phyloP scores from a whole-genome alignment of 495 filamentous ascomycete genomes.

The Penicillium parvum region DNA sequence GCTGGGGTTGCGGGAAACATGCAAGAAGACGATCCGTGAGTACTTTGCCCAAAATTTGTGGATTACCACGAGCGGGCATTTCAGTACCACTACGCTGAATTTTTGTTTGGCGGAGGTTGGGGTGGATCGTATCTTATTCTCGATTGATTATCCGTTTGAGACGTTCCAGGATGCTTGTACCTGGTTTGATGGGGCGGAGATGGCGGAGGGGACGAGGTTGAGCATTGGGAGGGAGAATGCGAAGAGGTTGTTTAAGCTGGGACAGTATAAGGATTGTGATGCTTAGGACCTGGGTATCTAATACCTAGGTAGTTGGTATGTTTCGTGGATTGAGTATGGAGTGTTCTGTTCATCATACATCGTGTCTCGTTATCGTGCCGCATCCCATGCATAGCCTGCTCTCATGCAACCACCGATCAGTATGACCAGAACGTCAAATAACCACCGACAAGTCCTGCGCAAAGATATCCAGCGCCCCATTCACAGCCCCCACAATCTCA shows the following conservation, averaged over 20 bases:
- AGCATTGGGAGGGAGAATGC: constrained; percentile 53
- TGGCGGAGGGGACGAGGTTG: constrained; percentile 40
- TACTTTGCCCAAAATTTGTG: constrained; percentile 60
- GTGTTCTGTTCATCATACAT: not conserved
- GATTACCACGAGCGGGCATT: constrained; percentile 62
- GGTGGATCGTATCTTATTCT: constrained; percentile 43
- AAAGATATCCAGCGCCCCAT: constrained; percentile 5
- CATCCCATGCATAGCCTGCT: too few species aligned
- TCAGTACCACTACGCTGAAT: constrained; percentile 51
- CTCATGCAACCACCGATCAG: too few species aligned
- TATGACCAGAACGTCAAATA: too few species aligned
- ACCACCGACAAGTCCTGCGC: too few species aligned
- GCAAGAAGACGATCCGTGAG: constrained; percentile 49
- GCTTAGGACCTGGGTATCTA: constrained; percentile 15
- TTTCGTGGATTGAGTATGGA: not conserved
- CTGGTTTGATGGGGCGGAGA: constrained; percentile 51
- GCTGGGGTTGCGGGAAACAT: constrained; percentile 40
- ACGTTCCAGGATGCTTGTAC: constrained; percentile 49
- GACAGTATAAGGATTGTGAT: constrained; percentile 37
- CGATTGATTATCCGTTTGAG: constrained; percentile 51
- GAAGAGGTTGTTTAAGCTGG: constrained; percentile 49
- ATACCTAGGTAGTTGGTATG: not conserved
- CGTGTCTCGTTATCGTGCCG: too few species aligned
- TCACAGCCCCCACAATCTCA: constrained; percentile 14
- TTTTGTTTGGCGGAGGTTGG: constrained; percentile 45